Conservation (phyloP, 371 early-diverging fungal genomes). For the Rhizopus sp. region DNA sequence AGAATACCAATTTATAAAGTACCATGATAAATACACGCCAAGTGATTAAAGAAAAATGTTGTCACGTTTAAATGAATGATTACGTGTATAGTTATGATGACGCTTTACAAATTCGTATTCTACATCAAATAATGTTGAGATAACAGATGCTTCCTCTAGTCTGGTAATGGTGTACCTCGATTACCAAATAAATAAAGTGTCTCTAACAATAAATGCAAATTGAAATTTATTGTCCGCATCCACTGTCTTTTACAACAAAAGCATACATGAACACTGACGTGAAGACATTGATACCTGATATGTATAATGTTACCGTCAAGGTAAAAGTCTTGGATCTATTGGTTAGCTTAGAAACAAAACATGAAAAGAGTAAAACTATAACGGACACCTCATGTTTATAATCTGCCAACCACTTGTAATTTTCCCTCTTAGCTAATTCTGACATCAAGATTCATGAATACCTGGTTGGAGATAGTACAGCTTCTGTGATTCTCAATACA, state of each 20-base stretch:
- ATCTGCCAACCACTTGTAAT: not conserved
- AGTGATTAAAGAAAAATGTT: no score
- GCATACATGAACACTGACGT: no score
- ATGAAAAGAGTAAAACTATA: constrained; percentile 9
- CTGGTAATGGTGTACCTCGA: not conserved
- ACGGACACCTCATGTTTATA: not conserved
- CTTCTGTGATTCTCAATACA: constrained; percentile 29
- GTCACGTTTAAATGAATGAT: no score
- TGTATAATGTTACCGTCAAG: constrained; percentile 23
- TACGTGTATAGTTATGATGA: not conserved
- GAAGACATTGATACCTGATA: constrained; percentile 16
- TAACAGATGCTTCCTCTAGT: no score
- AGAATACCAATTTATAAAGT: no score
- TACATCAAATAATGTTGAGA: not conserved
- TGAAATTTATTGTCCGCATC: no score
- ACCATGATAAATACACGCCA: no score
- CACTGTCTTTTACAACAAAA: no score
- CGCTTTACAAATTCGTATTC: not conserved
- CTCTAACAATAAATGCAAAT: no score
- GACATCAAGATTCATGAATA: constrained; percentile 25
- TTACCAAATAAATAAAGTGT: no score
- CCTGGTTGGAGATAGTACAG: constrained; percentile 31
- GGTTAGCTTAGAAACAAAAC: constrained; percentile 13
- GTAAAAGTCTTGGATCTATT: constrained; percentile 23
- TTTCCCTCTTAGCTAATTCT: constrained; percentile 6